Base-by-base conservation (phyloP, 495 filamentous ascomycete genomes). In the Poronia punctata region DNA sequence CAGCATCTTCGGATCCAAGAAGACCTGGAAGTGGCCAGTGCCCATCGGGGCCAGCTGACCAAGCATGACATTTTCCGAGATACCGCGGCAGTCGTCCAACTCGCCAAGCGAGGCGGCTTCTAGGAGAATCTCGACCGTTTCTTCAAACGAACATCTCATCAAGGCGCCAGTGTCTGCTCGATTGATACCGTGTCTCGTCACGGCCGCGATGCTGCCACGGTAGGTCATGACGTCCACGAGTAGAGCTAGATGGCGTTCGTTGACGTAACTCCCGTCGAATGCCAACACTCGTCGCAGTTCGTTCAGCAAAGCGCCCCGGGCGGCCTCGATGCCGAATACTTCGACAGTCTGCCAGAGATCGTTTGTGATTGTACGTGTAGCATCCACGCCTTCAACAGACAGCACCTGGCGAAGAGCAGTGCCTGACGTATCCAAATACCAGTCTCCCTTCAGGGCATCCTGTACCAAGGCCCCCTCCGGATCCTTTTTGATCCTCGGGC, bases 91-190 rank as follows among this genome's bases (percentile, higher is more conserved):
- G 61, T 99, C 90, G 53, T 99, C 92, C 14, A 97, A 74, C 61
- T 99, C 92, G 56, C 92, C 92, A 28, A 83, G 81, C 27, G 87
- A 86, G 27, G 92, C 92, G 25, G 92, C 92, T 44, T 99, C 92
- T 20, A 96, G 74, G 18, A 99, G 70, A 66, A 99, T 99, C 59
- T 99, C 92, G 22, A 99, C 92, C 0, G 92, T 99, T 54, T 99
- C 93, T 67, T 99, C 92, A 65, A 99, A 99, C 7, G 92, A 99
- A 71, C 92, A 99, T 57, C 92, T 82, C 92, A 99, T 99, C 53
- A 99, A 71, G 2, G 92, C 92, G 70, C 92, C 92, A 33, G 93
- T 99, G 53, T 99, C 93, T 9, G 88, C 84, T 49, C 93, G 79
- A 65, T 99, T 99, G 64, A 99, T 99, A 68, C 92, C 92, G 48